A percentile compares a stretch with the other conserved stretches of the same genome.
Conservation (phyloP, 768 basidiomycete species). For the Collybiopsis confluens region DNA sequence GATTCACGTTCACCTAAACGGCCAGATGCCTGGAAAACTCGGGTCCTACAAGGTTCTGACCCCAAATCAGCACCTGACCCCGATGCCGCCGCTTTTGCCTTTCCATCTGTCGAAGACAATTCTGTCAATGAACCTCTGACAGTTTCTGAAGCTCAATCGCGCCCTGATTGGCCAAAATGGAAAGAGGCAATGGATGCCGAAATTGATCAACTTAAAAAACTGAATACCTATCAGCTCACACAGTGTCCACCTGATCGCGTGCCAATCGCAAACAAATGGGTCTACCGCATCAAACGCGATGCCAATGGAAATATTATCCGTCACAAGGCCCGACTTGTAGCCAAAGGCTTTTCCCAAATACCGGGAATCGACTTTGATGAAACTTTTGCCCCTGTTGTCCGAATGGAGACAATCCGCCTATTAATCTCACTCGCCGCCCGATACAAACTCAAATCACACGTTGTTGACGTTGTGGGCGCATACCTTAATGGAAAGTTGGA, state of each 20-base stretch:
- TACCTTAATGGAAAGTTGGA: conserved; percentile 10
- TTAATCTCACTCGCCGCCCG: conserved; percentile 24
- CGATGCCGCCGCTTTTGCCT: neutral
- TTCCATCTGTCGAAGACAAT: neutral
- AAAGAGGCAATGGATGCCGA: conserved; percentile 21
- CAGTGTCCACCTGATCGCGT: neutral
- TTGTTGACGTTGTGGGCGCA: conserved; percentile 22
- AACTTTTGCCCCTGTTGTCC: conserved; percentile 11
- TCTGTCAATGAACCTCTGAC: neutral
- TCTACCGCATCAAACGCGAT: neutral
- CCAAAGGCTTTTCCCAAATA: conserved; percentile 21
- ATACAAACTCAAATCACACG: conserved; percentile 23
- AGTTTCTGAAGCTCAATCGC: conserved; percentile 14
- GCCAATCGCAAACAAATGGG: conserved; percentile 10
- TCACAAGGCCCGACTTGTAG: conserved; percentile 18
- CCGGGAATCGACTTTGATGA: conserved; percentile 24
- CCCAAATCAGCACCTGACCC: no score
- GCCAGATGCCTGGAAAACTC: neutral
- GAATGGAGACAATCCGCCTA: conserved; percentile 12
- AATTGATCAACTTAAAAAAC: conserved; percentile 8
- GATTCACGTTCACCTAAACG: neutral
- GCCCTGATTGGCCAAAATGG: conserved; percentile 18
- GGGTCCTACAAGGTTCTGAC: neutral
- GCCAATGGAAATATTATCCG: conserved; percentile 7
- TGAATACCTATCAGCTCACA: neutral